phyloP scores from a whole-genome alignment of 495 filamentous ascomycete species.

The Neurospora sp. region DNA sequence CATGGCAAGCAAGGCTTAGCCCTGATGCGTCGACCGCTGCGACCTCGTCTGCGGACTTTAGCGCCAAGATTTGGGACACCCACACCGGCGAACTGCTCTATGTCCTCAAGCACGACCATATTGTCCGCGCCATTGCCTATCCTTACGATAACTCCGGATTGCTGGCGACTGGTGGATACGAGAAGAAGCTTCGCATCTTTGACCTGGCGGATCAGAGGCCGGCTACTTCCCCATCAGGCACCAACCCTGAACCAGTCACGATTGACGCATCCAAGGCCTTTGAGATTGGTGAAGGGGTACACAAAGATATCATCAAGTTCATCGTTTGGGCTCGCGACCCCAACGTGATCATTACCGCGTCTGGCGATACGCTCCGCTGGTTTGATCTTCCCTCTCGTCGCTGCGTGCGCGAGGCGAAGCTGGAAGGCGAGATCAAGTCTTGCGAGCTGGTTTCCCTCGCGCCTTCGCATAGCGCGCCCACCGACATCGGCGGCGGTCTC shows the following conservation, averaged over 20 bases:
- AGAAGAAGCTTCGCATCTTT: slow-evolving; percentile 94
- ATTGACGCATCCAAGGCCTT: slow-evolving; percentile 49
- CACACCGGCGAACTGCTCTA: slow-evolving; percentile 84
- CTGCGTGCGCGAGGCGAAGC: slow-evolving; percentile 56
- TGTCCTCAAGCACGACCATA: slow-evolving; percentile 84
- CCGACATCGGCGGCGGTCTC: slow-evolving; percentile 43
- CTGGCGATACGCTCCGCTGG: slow-evolving; percentile 88
- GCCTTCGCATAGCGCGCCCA: slow-evolving; percentile 26
- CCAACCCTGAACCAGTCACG: slow-evolving; percentile 19
- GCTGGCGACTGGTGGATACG: slow-evolving; percentile 80
- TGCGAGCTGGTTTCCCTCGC: slow-evolving; percentile 70
- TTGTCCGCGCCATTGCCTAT: slow-evolving; percentile 88
- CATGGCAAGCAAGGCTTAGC: slow-evolving; percentile 89
- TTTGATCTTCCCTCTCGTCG: slow-evolving; percentile 74
- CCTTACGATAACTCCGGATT: slow-evolving; percentile 70
- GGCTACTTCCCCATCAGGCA: slow-evolving; percentile 6
- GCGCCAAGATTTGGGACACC: slow-evolving; percentile 95
- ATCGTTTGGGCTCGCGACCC: slow-evolving; percentile 86
- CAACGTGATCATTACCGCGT: slow-evolving; percentile 79
- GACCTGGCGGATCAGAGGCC: slow-evolving; percentile 54
- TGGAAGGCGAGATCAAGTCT: slow-evolving; percentile 77
- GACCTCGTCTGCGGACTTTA: slow-evolving; percentile 92
- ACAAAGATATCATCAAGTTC: slow-evolving; percentile 81
- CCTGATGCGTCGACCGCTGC: slow-evolving; percentile 80
- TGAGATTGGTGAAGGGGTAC: slow-evolving; percentile 76